phyloP scores from a whole-genome alignment of 2,329 filamentous ascomycete genomes.

The Claviceps fusiformis region DNA sequence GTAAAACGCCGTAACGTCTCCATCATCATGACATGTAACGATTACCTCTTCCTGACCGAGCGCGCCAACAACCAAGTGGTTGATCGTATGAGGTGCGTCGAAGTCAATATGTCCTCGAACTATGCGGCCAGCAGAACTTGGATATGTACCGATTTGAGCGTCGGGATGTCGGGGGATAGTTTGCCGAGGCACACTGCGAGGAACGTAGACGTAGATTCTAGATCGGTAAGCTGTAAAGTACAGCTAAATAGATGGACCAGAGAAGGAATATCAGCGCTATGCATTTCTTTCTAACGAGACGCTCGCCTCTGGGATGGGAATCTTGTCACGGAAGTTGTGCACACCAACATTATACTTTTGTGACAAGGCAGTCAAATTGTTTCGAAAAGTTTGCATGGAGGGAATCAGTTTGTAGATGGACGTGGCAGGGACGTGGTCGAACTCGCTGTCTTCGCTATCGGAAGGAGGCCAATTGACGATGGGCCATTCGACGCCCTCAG shows the following conservation, averaged over 20 bases:
- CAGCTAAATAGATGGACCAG: conserved; percentile 25
- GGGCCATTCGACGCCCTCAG: conserved; percentile 10
- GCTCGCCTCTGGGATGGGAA: too few relatives aligned
- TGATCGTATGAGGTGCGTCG: conserved; percentile 45
- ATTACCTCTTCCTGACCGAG: conserved; percentile 59
- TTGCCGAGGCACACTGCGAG: conserved; percentile 31
- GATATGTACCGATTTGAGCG: conserved; percentile 33
- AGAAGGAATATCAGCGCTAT: conserved; percentile 2
- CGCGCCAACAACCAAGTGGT: conserved; percentile 55
- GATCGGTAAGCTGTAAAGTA: conserved; percentile 48
- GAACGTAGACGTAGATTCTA: conserved; percentile 43
- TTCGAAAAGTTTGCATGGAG: conserved; percentile 27
- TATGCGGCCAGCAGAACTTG: conserved; percentile 23
- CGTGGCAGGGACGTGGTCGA: conserved; percentile 5
- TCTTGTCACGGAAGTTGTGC: background rate
- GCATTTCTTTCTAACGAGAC: background rate
- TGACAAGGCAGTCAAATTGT: conserved; percentile 45
- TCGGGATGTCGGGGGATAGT: conserved; percentile 34
- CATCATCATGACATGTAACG: conserved; percentile 56
- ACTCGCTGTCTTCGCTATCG: conserved; percentile 11
- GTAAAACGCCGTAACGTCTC: conserved; percentile 60
- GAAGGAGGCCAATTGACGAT: conserved; percentile 16
- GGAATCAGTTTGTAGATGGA: conserved; percentile 20
- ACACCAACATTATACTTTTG: conserved; percentile 38
- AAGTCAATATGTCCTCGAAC: conserved; percentile 41